Evolutionary conservation across 2,329 filamentous ascomycete species (phyloP).

Genomic region (Talaromyces sp.): DNA sequence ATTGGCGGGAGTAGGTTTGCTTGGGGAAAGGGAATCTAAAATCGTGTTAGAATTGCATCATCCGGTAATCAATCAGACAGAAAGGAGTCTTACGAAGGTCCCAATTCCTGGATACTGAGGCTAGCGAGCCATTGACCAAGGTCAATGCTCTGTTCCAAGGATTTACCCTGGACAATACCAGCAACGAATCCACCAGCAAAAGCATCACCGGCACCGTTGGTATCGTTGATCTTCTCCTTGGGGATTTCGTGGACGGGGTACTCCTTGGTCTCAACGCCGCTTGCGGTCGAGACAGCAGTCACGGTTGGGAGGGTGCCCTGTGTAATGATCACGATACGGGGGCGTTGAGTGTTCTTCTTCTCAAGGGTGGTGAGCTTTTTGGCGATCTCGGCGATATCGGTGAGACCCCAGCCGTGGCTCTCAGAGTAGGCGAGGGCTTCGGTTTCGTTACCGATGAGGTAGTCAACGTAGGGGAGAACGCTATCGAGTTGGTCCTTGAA

Average conservation of each 20-base stretch:
- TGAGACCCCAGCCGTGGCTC: conserved; percentile 69
- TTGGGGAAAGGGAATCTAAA: conserved; percentile 75
- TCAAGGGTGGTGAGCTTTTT: conserved; percentile 80
- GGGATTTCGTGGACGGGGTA: conserved; percentile 78
- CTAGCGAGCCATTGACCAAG: conserved; percentile 96
- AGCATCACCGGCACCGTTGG: conserved; percentile 93
- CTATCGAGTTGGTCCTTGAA: conserved; percentile 94
- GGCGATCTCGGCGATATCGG: conserved; percentile 79
- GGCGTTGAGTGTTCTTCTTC: conserved; percentile 83
- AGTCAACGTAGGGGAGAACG: conserved; percentile 87
- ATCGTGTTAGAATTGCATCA: neutral
- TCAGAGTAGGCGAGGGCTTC: conserved; percentile 86
- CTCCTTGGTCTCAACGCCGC: conserved; percentile 65
- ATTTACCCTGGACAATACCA: conserved; percentile 79
- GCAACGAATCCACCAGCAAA: conserved; percentile 94
- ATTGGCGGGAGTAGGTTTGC: conserved; percentile 62
- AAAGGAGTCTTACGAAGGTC: conserved; percentile 71
- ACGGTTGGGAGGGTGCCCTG: conserved; percentile 91
- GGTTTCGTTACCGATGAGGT: conserved; percentile 93
- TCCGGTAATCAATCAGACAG: neutral
- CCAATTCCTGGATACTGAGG: conserved; percentile 89
- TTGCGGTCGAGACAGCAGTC: conserved; percentile 68
- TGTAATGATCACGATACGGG: conserved; percentile 85
- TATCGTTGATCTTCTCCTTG: conserved; percentile 80
- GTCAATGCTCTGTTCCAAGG: conserved; percentile 73